A percentile compares a stretch with the other conserved stretches of the same genome.
These are phyloP conservation scores for Logfia minima DNA, from an alignment of 129 eudicot genomes.

Conservation along the genomic window DNA sequence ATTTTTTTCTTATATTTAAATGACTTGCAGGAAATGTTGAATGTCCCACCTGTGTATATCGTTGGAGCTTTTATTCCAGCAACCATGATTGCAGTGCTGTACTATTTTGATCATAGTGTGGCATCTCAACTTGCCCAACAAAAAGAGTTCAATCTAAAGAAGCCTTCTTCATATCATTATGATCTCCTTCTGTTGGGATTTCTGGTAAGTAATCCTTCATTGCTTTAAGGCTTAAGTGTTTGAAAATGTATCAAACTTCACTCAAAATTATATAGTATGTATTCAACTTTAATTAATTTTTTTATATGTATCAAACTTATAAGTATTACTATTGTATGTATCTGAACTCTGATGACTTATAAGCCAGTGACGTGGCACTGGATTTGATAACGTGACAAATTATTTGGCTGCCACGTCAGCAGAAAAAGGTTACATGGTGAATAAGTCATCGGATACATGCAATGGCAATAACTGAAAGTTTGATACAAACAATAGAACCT, in stretches of 20 bases:
- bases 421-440: background rate
- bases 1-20: conserved; percentile 17
- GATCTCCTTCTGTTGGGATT: conserved; percentile 95
- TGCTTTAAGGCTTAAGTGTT: too few relatives aligned
- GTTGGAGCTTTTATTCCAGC: conserved; percentile 97
- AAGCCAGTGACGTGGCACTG: background rate
- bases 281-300: too few relatives aligned
- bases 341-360: too few relatives aligned
- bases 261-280: too few relatives aligned
- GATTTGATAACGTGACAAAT: background rate
- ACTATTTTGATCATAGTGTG: conserved; percentile 96
- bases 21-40: conserved; percentile 71
- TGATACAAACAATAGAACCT: background rate
- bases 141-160: conserved; percentile 82
- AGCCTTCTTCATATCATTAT: conserved; percentile 93
- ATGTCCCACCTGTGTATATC: conserved; percentile 80
- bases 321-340: too few relatives aligned
- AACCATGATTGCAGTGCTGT: conserved; percentile 97
- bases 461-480: background rate
- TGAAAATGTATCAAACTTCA: too few relatives aligned
- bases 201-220: conserved; percentile 45
- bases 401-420: background rate
- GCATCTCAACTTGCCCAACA: conserved; percentile 99
- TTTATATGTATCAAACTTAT: too few relatives aligned
- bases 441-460: background rate